phyloP scores from a whole-genome alignment of 164 flowering plant species.

The Piper betle region DNA sequence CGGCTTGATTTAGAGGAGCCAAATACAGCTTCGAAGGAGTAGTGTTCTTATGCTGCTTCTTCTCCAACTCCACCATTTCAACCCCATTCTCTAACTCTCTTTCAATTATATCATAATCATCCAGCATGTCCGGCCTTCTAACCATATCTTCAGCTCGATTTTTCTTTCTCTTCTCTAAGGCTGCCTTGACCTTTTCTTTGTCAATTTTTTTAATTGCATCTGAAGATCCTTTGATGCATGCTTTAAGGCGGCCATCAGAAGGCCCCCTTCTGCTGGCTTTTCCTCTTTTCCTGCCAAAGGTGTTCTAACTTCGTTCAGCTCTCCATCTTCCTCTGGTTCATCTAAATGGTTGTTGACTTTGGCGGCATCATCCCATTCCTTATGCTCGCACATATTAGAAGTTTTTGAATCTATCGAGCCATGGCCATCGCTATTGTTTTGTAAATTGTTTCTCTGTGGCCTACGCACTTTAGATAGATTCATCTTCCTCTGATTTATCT shows the following conservation, averaged over 20 bases:
- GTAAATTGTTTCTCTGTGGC: slow-evolving; percentile 17
- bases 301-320: slow-evolving; percentile 25
- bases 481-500: too few species aligned
- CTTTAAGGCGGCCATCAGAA: slow-evolving; percentile 18
- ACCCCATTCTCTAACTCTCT: too few species aligned
- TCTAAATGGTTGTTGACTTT: slow-evolving; percentile 16
- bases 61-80: slow-evolving; percentile 27
- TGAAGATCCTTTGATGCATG: slow-evolving; percentile 32
- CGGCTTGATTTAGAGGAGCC: neutral
- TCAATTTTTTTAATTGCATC: slow-evolving; percentile 43
- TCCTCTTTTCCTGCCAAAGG: slow-evolving; percentile 14
- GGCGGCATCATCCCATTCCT: slow-evolving; percentile 17
- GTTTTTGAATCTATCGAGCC: neutral
- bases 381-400: slow-evolving; percentile 14
- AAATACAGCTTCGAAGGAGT: slow-evolving; percentile 21
- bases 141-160: slow-evolving; percentile 39
- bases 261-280: slow-evolving; percentile 6
- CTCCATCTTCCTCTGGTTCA: slow-evolving; percentile 17
- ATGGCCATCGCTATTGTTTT: slow-evolving; percentile 20
- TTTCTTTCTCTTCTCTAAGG: slow-evolving; percentile 48
- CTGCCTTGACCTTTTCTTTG: slow-evolving; percentile 22
- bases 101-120: slow-evolving; percentile 59
- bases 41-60: slow-evolving; percentile 41
- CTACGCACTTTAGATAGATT: too few species aligned
- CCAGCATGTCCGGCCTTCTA: slow-evolving; percentile 47